Evolutionary conservation across 2,329 filamentous ascomycete genomes (phyloP).

Genomic region (Tolypocladium nubicola): DNA sequence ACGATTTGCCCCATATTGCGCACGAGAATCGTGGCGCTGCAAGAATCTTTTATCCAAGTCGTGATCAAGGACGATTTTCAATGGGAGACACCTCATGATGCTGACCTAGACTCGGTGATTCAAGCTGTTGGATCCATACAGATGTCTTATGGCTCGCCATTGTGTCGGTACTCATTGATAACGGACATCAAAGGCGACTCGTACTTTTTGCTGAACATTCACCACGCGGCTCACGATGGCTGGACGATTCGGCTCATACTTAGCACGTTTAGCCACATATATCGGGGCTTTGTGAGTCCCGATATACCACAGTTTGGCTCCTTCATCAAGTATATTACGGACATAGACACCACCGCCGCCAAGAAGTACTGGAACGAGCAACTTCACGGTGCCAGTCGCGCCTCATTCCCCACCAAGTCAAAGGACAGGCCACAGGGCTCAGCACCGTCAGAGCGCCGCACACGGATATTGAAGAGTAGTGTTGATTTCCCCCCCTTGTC

Average conservation of each 20-base stretch:
- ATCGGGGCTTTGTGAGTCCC: background rate
- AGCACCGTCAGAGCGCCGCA: too few species aligned
- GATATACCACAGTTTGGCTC: too few species aligned
- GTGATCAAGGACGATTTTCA: background rate
- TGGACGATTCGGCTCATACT: conserved; percentile 9
- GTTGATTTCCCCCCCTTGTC: too few species aligned
- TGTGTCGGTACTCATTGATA: conserved; percentile 1
- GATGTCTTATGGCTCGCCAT: background rate
- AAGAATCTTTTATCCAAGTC: conserved; percentile 3
- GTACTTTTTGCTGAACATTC: conserved; percentile 4
- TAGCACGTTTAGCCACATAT: background rate
- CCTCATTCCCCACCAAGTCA: conserved; percentile 1
- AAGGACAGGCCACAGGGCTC: background rate
- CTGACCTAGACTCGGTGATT: background rate
- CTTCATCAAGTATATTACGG: background rate
- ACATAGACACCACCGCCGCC: conserved; percentile 1
- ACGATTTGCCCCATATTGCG: too few species aligned
- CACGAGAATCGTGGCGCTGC: conserved; percentile 4
- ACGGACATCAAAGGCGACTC: background rate
- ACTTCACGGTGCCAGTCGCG: conserved; percentile 4
- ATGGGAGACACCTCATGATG: background rate
- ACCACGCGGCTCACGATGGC: conserved; percentile 17
- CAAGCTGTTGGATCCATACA: background rate
- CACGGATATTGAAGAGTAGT: too few species aligned
- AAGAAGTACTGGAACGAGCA: background rate